These are phyloP conservation scores for Septoria petroselini DNA, from an alignment of 2,329 filamentous ascomycete genomes.

Conservation along the genomic window DNA sequence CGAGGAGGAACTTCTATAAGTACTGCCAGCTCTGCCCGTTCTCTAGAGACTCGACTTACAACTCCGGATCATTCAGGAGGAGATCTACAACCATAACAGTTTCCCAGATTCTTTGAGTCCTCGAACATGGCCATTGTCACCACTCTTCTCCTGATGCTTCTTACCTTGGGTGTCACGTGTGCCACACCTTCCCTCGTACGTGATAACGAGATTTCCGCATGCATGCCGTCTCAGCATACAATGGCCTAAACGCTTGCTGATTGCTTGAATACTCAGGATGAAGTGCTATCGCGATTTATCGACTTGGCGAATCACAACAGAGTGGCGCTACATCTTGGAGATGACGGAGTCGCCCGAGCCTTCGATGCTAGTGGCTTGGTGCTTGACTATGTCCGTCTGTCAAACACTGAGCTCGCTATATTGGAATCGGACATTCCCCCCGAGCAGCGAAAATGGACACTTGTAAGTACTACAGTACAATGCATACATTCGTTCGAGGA, in stretches of 20 bases:
- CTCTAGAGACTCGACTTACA: no score
- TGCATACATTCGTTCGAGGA: no score
- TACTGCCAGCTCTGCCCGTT: no score
- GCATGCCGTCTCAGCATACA: no score
- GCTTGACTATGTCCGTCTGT: slow-evolving; percentile 18
- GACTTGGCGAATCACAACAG: not conserved
- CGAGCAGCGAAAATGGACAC: not conserved
- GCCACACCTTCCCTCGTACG: not conserved
- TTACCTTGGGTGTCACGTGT: not conserved
- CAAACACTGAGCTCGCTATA: slow-evolving; percentile 19
- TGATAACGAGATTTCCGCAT: no score
- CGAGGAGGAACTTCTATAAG: no score
- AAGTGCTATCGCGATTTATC: not conserved
- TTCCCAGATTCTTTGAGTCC: no score
- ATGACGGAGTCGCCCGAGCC: slow-evolving; percentile 26
- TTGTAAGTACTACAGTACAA: no score
- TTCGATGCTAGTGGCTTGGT: slow-evolving; percentile 24
- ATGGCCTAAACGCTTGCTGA: no score
- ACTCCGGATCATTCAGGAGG: no score
- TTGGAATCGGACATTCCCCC: not conserved
- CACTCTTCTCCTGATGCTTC: not conserved
- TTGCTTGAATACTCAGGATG: not conserved
- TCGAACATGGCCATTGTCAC: not conserved
- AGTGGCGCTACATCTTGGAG: slow-evolving; percentile 19
- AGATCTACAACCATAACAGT: no score